A percentile compares a stretch with the other conserved stretches of the same genome.
Evolutionary conservation across 106 monocot genomes (phyloP).

Genomic region (Platanthera guangdongensis): DNA sequence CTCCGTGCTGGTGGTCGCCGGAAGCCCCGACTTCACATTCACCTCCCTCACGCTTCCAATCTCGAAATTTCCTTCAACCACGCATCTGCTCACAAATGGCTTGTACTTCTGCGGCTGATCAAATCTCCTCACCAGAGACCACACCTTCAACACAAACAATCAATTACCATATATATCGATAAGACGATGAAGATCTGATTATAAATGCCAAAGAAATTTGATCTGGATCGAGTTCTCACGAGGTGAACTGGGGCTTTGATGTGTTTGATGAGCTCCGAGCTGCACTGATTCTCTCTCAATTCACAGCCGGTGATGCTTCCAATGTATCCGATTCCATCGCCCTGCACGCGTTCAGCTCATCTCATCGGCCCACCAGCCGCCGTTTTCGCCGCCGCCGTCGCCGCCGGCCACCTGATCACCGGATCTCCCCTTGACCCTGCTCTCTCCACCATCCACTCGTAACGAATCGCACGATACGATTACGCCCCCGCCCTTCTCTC

Average conservation of each 20-base stretch:
- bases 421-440: not conserved
- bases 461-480: not conserved
- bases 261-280: slow-evolving; percentile 41
- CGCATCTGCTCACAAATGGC: slow-evolving; percentile 57
- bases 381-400: not conserved
- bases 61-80: slow-evolving; percentile 29
- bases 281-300: slow-evolving; percentile 43
- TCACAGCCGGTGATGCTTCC: slow-evolving; percentile 39
- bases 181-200: not conserved
- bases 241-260: slow-evolving; percentile 53
- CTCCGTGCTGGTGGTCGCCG: slow-evolving; percentile 69
- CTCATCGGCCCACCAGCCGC: slow-evolving; percentile 16
- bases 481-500: not conserved
- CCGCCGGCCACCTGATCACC: not conserved
- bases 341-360: slow-evolving; percentile 12
- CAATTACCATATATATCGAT: not conserved
- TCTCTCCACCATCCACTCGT: slow-evolving; percentile 7
- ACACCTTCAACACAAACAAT: slow-evolving; percentile 7
- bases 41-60: slow-evolving; percentile 51
- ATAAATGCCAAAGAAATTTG: not conserved
- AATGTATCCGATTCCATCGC: slow-evolving; percentile 27
- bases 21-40: slow-evolving; percentile 61
- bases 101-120: slow-evolving; percentile 63
- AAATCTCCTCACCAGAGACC: slow-evolving; percentile 44
- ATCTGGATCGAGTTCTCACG: slow-evolving; percentile 26